Evolutionary conservation across 1,139 yeast species (phyloP), one percentile per base, ranked within the genome.

Genomic region (Protomyces inundatus): DNA sequence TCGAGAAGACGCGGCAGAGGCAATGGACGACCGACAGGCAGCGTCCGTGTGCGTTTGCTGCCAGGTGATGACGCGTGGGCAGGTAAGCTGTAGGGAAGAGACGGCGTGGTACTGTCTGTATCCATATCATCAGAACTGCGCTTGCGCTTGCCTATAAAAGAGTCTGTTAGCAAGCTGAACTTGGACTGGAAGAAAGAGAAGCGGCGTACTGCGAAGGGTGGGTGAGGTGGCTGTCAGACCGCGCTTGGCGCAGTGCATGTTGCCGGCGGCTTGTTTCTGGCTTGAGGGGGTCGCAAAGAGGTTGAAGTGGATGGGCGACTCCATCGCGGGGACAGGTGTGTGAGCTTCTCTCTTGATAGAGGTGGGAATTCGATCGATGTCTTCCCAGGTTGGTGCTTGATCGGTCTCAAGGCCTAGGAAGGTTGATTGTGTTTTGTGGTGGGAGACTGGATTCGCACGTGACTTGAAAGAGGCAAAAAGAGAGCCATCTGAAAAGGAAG

Each of bases 1-100:
- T 88, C 95, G 35, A 88, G 79, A 37, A 87, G 75, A 66, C 95
- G 78, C 57, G 77, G 73, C 33, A 86, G 73, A 1, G 91, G 88
- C 65, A 87, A 77, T 1, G 75, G 77, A 30, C 75, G 74, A 7
- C 79, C 77, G 6, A 65, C 40, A 5, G 68, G 65, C 54, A 67
- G 64, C 14, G 63, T 67, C 16, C 70, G 65, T 7, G 67, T 64
- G 7, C 69, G 65, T 52, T 69, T 69, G 33, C 10, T 40, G n/a
- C 40, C 16, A 10, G 40, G 54, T 10, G 55, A 39, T 36, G 45
- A 33, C 16, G 39, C 37, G 55, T 23, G 54, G 50, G 7, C 5
- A 42, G 58, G 23, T 35, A 42, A 2, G 3, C 51, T 16, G 45
- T 10, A 14, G 6, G 10, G 14, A 37, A 45, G 36, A 4, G 55